Conservation (phyloP, 805 yeast species). For the Kodamaea leandrae region DNA sequence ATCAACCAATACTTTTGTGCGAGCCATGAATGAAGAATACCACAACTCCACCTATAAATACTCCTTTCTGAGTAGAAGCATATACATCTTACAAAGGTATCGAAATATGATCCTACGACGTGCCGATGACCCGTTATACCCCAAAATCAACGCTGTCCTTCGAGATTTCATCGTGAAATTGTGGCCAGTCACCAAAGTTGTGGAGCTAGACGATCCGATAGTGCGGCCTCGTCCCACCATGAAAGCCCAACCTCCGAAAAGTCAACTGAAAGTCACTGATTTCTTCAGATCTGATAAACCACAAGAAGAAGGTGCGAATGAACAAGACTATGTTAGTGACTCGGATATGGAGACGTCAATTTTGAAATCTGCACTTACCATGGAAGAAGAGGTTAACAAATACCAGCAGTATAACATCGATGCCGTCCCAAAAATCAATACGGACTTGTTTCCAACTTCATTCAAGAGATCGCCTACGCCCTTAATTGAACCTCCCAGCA, state of each 20-base stretch:
- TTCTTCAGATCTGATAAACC: slow-evolving; percentile 9
- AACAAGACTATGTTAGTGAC: slow-evolving; percentile 22
- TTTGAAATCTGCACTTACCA: slow-evolving; percentile 9
- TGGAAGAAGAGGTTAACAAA: slow-evolving; percentile 21
- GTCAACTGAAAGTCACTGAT: slow-evolving; percentile 11
- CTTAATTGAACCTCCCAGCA: not conserved
- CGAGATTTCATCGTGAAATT: slow-evolving; percentile 13
- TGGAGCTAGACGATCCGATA: slow-evolving; percentile 6
- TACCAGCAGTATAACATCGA: slow-evolving; percentile 16
- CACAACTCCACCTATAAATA: slow-evolving; percentile 17
- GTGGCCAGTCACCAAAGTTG: slow-evolving; percentile 7
- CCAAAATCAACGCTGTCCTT: slow-evolving; percentile 8
- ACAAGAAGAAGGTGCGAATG: not conserved
- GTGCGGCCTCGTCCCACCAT: slow-evolving; percentile 6
- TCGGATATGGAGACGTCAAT: slow-evolving; percentile 19
- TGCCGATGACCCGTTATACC: slow-evolving; percentile 6
- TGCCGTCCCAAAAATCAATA: not conserved
- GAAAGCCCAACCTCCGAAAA: slow-evolving; percentile 9
- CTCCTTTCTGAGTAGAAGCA: slow-evolving; percentile 21
- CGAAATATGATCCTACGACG: slow-evolving; percentile 6
- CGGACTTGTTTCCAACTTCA: slow-evolving; percentile 1
- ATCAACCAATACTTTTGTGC: slow-evolving; percentile 20
- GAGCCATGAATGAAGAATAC: slow-evolving; percentile 20
- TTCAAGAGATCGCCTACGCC: not conserved
- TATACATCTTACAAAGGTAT: slow-evolving; percentile 15